Percentiles rank a stretch among this genome's conserved stretches.
These are phyloP conservation scores for Blastobotrys attinorum DNA, from an alignment of 805 yeast species.

Conservation along the genomic window DNA sequence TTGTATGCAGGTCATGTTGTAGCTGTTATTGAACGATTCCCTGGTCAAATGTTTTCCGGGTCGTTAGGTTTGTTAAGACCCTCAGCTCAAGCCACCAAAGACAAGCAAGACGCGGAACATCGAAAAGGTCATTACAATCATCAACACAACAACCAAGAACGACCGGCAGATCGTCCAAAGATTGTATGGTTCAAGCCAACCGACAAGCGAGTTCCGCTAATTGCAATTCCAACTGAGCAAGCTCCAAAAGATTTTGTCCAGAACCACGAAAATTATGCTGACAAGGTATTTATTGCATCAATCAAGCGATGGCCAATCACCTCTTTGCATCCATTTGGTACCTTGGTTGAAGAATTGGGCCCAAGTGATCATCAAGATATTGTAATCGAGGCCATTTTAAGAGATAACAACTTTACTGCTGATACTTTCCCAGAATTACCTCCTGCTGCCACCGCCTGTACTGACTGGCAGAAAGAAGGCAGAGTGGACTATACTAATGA, in stretches of 20 bases:
- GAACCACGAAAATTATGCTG: constrained; percentile 74
- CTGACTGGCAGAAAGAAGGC: constrained; percentile 26
- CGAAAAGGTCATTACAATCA: constrained; percentile 21
- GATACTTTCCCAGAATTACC: constrained; percentile 32
- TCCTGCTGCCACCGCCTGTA: constrained; percentile 7
- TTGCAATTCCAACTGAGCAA: constrained; percentile 97
- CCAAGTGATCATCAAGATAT: constrained; percentile 65
- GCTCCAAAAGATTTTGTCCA: constrained; percentile 95
- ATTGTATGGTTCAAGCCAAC: constrained; percentile 99
- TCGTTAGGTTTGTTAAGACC: constrained; percentile 91
- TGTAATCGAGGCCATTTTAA: constrained; percentile 79
- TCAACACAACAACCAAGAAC: constrained; percentile 3
- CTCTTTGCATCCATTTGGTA: constrained; percentile 96
- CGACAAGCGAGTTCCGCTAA: constrained; percentile 93
- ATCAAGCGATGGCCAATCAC: constrained; percentile 99
- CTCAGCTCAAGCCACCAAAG: constrained; percentile 85
- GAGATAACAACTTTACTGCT: constrained; percentile 48
- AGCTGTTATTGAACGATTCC: constrained; percentile 94
- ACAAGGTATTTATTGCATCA: constrained; percentile 84
- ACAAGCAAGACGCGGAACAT: constrained; percentile 38
- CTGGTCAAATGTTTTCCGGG: constrained; percentile 93
- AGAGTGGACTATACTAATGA: constrained; percentile 51
- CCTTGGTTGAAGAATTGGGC: constrained; percentile 81
- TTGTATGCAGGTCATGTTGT: constrained; percentile 97
- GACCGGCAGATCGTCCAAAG: constrained; percentile 53